Evolutionary conservation across 305 asterid species (phyloP).

Genomic region (Plantago coronopus): DNA sequence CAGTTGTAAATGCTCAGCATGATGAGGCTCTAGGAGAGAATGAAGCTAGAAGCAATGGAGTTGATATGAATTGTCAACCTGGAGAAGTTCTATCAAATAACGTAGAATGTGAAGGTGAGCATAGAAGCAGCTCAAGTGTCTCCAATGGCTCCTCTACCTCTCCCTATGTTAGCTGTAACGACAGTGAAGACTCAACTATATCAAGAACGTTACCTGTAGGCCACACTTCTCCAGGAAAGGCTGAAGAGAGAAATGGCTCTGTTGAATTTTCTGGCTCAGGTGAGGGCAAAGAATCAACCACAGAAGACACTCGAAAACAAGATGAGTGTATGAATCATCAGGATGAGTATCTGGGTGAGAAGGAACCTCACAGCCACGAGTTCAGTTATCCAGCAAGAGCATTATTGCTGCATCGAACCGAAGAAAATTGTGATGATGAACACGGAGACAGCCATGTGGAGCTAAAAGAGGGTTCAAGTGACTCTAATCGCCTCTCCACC

Average conservation of each 20-base stretch:
- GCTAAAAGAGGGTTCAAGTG: constrained; percentile 7
- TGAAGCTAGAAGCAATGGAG: constrained; percentile 33
- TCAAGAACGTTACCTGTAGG: neutral
- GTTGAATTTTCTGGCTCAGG: constrained; percentile 29
- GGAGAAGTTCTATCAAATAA: constrained; percentile 22
- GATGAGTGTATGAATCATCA: constrained; percentile 6
- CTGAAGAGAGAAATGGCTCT: constrained; percentile 20
- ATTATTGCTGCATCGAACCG: constrained; percentile 24
- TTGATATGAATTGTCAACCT: constrained; percentile 18
- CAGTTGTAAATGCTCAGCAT: constrained; percentile 18
- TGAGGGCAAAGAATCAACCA: constrained; percentile 18
- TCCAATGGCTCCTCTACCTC: constrained; percentile 40
- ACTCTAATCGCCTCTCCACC: constrained; percentile 36
- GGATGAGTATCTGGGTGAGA: no score
- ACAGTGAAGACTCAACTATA: constrained; percentile 24
- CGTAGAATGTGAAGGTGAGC: constrained; percentile 19
- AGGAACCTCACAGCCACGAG: no score
- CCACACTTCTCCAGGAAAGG: constrained; percentile 9
- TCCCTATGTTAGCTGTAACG: constrained; percentile 28
- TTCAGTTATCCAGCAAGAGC: constrained; percentile 15
- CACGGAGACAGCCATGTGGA: constrained; percentile 7
- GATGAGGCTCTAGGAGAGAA: constrained; percentile 26
- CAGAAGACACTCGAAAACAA: constrained; percentile 16
- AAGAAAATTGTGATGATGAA: constrained; percentile 16
- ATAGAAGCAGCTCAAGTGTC: constrained; percentile 20